Evolutionary conservation across 2,329 filamentous ascomycete species (phyloP), one percentile per base, ranked within the genome.

Genomic region (Leptographium wingfieldii): DNA sequence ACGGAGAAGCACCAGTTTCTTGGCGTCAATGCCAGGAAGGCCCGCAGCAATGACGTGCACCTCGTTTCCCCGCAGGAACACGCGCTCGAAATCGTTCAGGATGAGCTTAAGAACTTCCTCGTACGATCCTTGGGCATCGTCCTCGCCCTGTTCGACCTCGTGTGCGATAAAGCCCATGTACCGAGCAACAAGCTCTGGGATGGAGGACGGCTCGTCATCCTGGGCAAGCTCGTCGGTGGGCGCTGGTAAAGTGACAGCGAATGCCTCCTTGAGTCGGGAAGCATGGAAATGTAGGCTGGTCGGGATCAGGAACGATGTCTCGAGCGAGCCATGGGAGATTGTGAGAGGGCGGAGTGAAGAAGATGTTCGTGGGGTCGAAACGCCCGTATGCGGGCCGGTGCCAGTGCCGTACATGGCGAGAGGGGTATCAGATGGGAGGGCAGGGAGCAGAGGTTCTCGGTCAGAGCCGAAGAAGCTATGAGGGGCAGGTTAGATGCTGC

Each of bases 151-250:
- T 59, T 96, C 90, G 48, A 96, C 88, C 76, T 96, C 89, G 64
- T 83, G 78, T 65, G 92, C 91, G 63, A 96, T 82, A 71, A 90
- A 95, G 67, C 90, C 91, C 71, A 99, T 85, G 75, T 95, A 99
- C 72, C 92, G 85, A 63, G 90, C 92, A 38, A 99, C 90, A 62
- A 99, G 81, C 77, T 99, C 94, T 53, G 90, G 78, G 55, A 92
- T 85, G 29, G 95, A 99, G 46, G 94, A 97, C n/a, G 94, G 94
- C 79, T 99, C 95, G 68, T 99, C 94, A 78, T 99, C 95, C 72
- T 92, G 91, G 63, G 94, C 95, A 65, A 97, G 84, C 79, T 99
- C 94, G 72, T 99, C 94, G 71, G 95, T 99, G 61, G 94, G 89
- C 68, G 86, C 80, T 59, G 95, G 95, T 67, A 99, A 82, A 65